Conservation (phyloP, 2,329 filamentous ascomycete genomes). For the Neoascochyta sp. region DNA sequence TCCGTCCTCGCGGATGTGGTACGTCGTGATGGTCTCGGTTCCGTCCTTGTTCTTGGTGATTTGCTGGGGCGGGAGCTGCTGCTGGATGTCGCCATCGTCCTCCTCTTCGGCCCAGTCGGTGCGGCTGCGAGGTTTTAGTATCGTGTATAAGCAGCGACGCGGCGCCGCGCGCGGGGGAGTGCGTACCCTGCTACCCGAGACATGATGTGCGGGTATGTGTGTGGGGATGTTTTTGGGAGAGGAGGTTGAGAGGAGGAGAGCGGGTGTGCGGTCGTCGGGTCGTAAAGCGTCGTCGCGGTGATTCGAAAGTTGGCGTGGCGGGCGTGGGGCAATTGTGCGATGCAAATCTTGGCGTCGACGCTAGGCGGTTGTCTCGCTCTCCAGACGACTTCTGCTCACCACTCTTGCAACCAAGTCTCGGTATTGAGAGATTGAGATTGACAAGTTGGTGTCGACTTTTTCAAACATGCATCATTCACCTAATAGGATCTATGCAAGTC, state of each 20-base stretch:
- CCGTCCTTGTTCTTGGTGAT: slow-evolving; percentile 97
- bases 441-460: too few species aligned
- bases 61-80: slow-evolving; percentile 78
- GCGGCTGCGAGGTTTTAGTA: slow-evolving; percentile 41
- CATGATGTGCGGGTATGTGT: slow-evolving; percentile 25
- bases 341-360: slow-evolving; percentile 2
- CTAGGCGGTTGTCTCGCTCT: too few species aligned
- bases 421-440: too few species aligned
- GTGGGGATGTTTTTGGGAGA: slow-evolving; percentile 7
- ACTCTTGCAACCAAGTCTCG: too few species aligned
- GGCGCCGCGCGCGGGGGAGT: not conserved
- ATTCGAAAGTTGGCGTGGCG: slow-evolving; percentile 17
- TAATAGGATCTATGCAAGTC: too few species aligned
- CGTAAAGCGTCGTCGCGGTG: slow-evolving; percentile 7
- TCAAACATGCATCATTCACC: too few species aligned
- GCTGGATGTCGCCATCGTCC: slow-evolving; percentile 82
- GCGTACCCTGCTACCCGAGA: slow-evolving; percentile 39
- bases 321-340: slow-evolving; percentile 14
- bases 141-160: too few species aligned
- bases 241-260: too few species aligned
- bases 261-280: slow-evolving; percentile 1
- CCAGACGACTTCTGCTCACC: too few species aligned
- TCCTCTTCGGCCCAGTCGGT: slow-evolving; percentile 90
- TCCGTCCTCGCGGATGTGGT: slow-evolving; percentile 84
- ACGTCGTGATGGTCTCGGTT: slow-evolving; percentile 91